Conservation (phyloP, 2,329 filamentous ascomycete genomes). For the Sporothrix luriei region DNA sequence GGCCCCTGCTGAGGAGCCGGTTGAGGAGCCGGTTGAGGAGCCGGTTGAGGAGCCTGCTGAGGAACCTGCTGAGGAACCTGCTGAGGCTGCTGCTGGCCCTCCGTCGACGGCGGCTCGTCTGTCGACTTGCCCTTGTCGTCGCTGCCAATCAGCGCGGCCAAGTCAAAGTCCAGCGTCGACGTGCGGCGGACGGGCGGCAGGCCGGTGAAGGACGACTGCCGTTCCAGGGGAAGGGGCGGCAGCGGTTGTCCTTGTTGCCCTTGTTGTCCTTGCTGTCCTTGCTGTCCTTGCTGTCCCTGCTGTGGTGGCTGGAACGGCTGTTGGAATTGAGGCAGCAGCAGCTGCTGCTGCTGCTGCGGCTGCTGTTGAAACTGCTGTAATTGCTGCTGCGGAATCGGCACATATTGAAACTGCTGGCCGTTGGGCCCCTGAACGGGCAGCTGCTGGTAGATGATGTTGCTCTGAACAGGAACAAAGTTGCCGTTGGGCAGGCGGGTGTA, state of each 20-base stretch:
- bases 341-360: background rate
- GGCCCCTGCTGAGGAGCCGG: slow-evolving; percentile 5
- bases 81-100: slow-evolving; percentile 20
- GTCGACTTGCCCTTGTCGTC: slow-evolving; percentile 35
- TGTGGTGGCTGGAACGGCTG: slow-evolving; percentile 2
- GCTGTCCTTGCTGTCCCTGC: slow-evolving; percentile 16
- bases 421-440: slow-evolving; percentile 17
- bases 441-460: slow-evolving; percentile 24
- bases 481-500: slow-evolving; percentile 12
- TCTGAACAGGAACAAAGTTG: slow-evolving; percentile 22
- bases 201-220: slow-evolving; percentile 57
- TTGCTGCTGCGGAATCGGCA: slow-evolving; percentile 11
- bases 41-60: slow-evolving; percentile 21
- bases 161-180: slow-evolving; percentile 55
- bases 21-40: slow-evolving; percentile 20
- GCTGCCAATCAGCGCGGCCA: slow-evolving; percentile 42
- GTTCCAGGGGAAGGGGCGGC: slow-evolving; percentile 23
- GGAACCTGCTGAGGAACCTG: slow-evolving; percentile 18
- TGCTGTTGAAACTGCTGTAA: background rate
- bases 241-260: slow-evolving; percentile 16
- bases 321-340: background rate
- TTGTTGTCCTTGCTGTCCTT: slow-evolving; percentile 18
- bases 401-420: slow-evolving; percentile 23
- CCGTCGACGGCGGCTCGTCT: slow-evolving; percentile 24
- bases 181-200: slow-evolving; percentile 61